phyloP scores from a whole-genome alignment of 169 alveolate genomes.

The Cryptosporidium felis region DNA sequence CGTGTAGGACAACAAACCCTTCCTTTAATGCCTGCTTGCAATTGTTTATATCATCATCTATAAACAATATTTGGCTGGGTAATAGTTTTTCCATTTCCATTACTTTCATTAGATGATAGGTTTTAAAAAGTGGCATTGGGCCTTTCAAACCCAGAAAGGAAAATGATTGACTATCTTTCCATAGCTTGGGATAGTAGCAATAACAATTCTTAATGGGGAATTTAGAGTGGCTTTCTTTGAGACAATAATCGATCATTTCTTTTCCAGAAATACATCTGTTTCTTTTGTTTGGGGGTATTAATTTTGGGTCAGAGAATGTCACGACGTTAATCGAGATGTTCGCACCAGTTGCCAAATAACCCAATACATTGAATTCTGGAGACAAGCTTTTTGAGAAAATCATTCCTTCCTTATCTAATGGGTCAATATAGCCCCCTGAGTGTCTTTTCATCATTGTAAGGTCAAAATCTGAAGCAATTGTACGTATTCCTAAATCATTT shows the following conservation, averaged over 20 bases:
- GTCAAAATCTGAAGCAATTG: slow-evolving; percentile 68
- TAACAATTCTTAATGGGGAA: neutral
- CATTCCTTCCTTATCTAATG: slow-evolving; percentile 4
- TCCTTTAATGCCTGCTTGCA: slow-evolving; percentile 34
- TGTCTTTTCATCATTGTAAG: slow-evolving; percentile 60
- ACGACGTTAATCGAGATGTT: slow-evolving; percentile 41
- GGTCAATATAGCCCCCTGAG: slow-evolving; percentile 63
- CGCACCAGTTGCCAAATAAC: neutral
- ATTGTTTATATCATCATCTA: slow-evolving; percentile 53
- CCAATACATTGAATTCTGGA: slow-evolving; percentile 36
- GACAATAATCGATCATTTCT: slow-evolving; percentile 14
- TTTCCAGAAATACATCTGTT: slow-evolving; percentile 42
- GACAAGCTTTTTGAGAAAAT: slow-evolving; percentile 35
- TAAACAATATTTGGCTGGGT: slow-evolving; percentile 25
- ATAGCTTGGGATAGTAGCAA: slow-evolving; percentile 55
- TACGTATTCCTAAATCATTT: slow-evolving; percentile 14
- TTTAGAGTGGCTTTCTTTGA: slow-evolving; percentile 9
- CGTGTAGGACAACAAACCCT: slow-evolving; percentile 39
- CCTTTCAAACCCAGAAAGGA: slow-evolving; percentile 6
- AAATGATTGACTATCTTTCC: slow-evolving; percentile 1
- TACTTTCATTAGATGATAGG: slow-evolving; percentile 24
- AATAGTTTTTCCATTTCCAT: neutral
- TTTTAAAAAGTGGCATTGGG: slow-evolving; percentile 54
- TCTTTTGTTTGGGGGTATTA: slow-evolving; percentile 25
- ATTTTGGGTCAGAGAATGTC: slow-evolving; percentile 44